phyloP scores from a whole-genome alignment of 768 basidiomycete genomes.

The Boletus sensibilis region DNA sequence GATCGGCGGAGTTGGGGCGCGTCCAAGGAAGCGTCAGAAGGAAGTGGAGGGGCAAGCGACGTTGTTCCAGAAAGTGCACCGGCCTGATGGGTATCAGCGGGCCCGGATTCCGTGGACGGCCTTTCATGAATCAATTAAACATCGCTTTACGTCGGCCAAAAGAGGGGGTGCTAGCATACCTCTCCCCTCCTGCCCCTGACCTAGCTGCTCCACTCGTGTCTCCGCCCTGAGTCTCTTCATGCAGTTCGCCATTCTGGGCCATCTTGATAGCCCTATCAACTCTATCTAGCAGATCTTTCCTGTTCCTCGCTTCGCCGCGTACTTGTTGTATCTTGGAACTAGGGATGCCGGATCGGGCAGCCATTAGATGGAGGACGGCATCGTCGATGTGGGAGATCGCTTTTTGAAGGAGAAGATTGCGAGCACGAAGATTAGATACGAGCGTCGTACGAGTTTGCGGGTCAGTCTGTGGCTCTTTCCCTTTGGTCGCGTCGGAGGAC shows the following conservation, averaged over 20 bases:
- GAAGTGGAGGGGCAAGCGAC: neutral
- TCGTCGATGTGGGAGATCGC: slow-evolving; percentile 34
- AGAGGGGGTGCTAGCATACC: slow-evolving; percentile 12
- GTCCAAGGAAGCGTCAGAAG: slow-evolving; percentile 12
- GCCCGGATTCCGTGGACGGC: neutral
- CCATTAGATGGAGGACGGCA: slow-evolving; percentile 30
- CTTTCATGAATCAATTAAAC: slow-evolving; percentile 16
- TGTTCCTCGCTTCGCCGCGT: slow-evolving; percentile 30
- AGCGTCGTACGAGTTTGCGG: slow-evolving; percentile 19
- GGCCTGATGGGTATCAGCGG: neutral
- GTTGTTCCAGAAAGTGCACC: slow-evolving; percentile 4
- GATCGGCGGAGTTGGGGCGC: slow-evolving; percentile 27
- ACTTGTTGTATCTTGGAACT: slow-evolving; percentile 33
- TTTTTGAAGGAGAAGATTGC: slow-evolving; percentile 32
- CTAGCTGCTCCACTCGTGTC: neutral
- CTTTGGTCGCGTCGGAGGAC: slow-evolving; percentile 12
- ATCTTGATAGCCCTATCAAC: slow-evolving; percentile 31
- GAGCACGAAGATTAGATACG: slow-evolving; percentile 30
- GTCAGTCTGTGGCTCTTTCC: slow-evolving; percentile 10
- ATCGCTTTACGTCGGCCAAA: slow-evolving; percentile 2
- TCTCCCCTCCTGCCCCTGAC: slow-evolving; percentile 4
- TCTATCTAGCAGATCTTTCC: slow-evolving; percentile 31
- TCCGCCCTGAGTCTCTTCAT: slow-evolving; percentile 3
- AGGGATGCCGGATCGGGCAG: slow-evolving; percentile 33
- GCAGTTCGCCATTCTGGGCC: slow-evolving; percentile 22